Evolutionary conservation across 1,284 basidiomycete species (phyloP).

Genomic region (Farysia itapuensis): DNA sequence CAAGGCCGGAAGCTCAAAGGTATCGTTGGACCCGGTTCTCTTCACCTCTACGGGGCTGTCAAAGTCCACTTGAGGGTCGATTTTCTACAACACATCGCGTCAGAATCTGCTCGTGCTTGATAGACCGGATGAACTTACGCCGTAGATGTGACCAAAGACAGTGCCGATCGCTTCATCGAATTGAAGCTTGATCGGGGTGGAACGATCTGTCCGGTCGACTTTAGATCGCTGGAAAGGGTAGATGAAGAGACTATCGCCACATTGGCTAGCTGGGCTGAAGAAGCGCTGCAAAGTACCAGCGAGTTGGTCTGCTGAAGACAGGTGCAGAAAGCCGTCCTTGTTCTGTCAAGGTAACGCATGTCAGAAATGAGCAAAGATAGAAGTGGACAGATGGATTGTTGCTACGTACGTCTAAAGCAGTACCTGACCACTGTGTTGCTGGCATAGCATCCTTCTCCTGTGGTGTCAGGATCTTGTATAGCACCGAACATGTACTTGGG

Average conservation of each 20-base stretch:
- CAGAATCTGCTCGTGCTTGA: background rate
- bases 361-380: background rate
- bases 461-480: conserved; percentile 54
- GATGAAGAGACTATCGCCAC: conserved; percentile 33
- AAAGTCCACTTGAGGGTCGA: conserved; percentile 33
- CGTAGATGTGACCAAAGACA: conserved; percentile 44
- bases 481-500: conserved; percentile 35
- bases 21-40: conserved; percentile 11
- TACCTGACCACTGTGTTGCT: conserved; percentile 33
- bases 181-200: conserved; percentile 27
- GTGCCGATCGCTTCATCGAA: conserved; percentile 41
- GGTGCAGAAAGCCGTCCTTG: conserved; percentile 51
- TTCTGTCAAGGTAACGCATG: conserved; percentile 9
- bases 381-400: background rate
- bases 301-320: conserved; percentile 45
- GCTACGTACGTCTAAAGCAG: conserved; percentile 47
- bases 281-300: conserved; percentile 42
- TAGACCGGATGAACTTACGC: conserved; percentile 10
- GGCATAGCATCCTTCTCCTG: conserved; percentile 34
- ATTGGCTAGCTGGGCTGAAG: conserved; percentile 32
- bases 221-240: conserved; percentile 24
- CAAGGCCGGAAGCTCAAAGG: conserved; percentile 23
- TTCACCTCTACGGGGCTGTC: conserved; percentile 24
- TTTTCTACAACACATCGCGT: conserved; percentile 6
- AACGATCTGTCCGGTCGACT: conserved; percentile 21